Evolutionary conservation across 2,329 filamentous ascomycete species (phyloP).

Genomic region (Mycosphaerella sp.): DNA sequence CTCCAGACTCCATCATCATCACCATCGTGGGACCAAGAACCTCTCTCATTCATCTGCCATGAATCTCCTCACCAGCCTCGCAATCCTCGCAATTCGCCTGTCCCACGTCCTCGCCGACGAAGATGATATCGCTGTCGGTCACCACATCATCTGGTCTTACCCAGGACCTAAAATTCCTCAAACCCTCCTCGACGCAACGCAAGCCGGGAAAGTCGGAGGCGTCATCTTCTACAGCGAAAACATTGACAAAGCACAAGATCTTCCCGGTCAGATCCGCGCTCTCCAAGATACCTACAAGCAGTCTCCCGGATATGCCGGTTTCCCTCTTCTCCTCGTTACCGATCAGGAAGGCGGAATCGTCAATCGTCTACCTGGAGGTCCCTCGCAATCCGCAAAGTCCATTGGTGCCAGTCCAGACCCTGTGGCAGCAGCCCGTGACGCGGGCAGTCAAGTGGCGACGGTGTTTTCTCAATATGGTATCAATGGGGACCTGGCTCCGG

Average conservation of each 20-base stretch:
- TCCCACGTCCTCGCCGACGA: background rate
- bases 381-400: constrained; percentile 11
- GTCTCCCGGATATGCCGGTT: constrained; percentile 9
- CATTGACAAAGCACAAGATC: constrained; percentile 8
- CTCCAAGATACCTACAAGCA: constrained; percentile 13
- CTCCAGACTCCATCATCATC: background rate
- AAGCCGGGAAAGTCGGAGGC: constrained; percentile 15
- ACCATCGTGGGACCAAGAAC: background rate
- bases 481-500: constrained; percentile 19
- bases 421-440: constrained; percentile 3
- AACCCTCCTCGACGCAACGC: constrained; percentile 6
- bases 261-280: constrained; percentile 10
- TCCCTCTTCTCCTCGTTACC: constrained; percentile 15
- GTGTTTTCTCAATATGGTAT: constrained; percentile 11
- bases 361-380: constrained; percentile 16
- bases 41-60: background rate
- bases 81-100: background rate
- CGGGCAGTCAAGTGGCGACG: constrained; percentile 7
- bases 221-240: constrained; percentile 20
- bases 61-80: background rate
- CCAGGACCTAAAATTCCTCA: constrained; percentile 11
- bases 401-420: constrained; percentile 10
- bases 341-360: constrained; percentile 19
- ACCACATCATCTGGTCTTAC: constrained; percentile 18
- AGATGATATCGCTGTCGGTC: constrained; percentile 8